These are phyloP conservation scores for Ustilago vetiveriae DNA, from an alignment of 1,284 basidiomycete species.

Conservation along the genomic window DNA sequence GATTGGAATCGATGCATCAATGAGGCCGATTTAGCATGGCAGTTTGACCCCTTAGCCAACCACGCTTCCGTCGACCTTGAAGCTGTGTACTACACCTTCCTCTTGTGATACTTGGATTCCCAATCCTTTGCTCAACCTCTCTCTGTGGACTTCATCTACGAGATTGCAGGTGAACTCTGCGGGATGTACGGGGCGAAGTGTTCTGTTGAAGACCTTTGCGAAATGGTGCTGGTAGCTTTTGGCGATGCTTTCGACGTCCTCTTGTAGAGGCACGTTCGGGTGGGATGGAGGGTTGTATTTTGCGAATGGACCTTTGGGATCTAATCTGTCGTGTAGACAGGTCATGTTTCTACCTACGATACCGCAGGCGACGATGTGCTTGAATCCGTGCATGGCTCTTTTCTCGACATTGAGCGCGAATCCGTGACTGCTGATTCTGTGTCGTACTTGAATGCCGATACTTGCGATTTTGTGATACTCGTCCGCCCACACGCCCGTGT, in stretches of 20 bases:
- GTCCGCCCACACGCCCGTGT: conserved; percentile 65
- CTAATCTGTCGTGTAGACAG: conserved; percentile 56
- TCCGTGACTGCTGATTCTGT: conserved; percentile 91
- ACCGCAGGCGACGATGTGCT: conserved; percentile 89
- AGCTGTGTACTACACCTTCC: conserved; percentile 3
- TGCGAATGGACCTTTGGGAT: conserved; percentile 10
- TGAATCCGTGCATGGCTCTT: conserved; percentile 81
- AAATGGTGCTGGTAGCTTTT: conserved; percentile 14
- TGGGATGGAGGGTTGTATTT: not conserved
- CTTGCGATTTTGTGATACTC: conserved; percentile 81
- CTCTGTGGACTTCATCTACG: not conserved
- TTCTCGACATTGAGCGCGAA: conserved; percentile 90
- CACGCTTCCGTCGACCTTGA: conserved; percentile 17
- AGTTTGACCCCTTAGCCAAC: too few relatives aligned
- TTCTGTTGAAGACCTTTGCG: conserved; percentile 24
- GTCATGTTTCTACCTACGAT: conserved; percentile 83
- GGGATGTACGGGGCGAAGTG: not conserved
- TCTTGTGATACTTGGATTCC: not conserved
- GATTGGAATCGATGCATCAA: too few relatives aligned
- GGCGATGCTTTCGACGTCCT: conserved; percentile 16
- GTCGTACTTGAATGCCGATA: conserved; percentile 94
- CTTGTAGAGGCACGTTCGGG: not conserved
- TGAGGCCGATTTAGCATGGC: too few relatives aligned
- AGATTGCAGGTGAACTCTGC: too few relatives aligned
- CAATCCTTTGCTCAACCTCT: not conserved